Base-by-base conservation (phyloP, 2,329 filamentous ascomycete genomes). In the Macrophomina pseudophaseolina region DNA sequence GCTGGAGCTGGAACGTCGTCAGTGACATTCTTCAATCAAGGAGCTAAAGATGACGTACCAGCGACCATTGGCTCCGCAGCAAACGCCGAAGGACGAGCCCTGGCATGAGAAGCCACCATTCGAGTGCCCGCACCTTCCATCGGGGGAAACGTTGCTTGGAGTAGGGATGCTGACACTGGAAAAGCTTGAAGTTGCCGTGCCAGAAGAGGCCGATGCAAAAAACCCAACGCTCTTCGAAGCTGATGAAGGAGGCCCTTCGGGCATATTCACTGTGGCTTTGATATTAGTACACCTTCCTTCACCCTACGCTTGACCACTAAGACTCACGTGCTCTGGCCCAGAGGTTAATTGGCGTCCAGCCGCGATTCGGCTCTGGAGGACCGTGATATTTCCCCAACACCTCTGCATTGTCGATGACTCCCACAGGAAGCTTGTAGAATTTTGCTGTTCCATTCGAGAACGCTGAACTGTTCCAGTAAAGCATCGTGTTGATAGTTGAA, bases 391-490 rank as follows among this genome's bases (percentile, higher is more conserved):
- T 71, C 8, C 70, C 73, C 40, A 77, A 54, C 38, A 78, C 71
- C 35, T 71, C 68, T 2, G 72, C 71, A 35, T 72, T 73, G 11
- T 72, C 71, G 14, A 72, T 63, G 16, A 71, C 58, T 38, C 64
- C 69, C 1, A 71, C 65, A n/a, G 72, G 72, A 11, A 69, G 66
- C 51, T 72, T 72, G 68, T 72, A 79, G 64, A 78, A 78, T 30
- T 72, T 68, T 14, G 75, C 75, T 11, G 70, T 68, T 8, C 73
- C 73, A 30, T 70, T 68, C 12, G 71, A 70, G 68, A 79, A 78
- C 3, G 68, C 70, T 1, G 71, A 62, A 59, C 76, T 77, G 7
- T 70, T 73, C 76, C 77, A 79, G 32, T 68, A 68, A 23, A 79
- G 66, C 40, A 67, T 66, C 14, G 72, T 69, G 35, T 72, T 70